A percentile compares a stretch with the other conserved stretches of the same genome.
These are phyloP conservation scores for Quercus glauca DNA, from an alignment of 306 rosid species.

Conservation along the genomic window DNA sequence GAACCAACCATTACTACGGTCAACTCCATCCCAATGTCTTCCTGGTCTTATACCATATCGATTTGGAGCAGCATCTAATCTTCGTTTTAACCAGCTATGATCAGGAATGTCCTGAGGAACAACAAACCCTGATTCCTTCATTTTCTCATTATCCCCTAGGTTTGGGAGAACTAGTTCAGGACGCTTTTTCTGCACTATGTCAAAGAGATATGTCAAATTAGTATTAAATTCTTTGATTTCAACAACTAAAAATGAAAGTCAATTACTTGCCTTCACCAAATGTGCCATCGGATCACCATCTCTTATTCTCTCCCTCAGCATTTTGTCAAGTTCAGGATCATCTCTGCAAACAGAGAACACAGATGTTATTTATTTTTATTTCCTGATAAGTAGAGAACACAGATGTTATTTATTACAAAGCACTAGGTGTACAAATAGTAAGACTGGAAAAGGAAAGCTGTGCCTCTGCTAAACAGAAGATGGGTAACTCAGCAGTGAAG, in stretches of 20 bases:
- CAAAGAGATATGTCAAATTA: slow-evolving; percentile 18
- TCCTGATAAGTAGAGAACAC: not conserved
- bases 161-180: slow-evolving; percentile 50
- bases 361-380: not conserved
- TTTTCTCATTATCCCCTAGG: slow-evolving; percentile 67
- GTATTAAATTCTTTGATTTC: slow-evolving; percentile 10
- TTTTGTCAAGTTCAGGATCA: slow-evolving; percentile 79
- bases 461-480: not conserved
- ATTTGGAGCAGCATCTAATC: slow-evolving; percentile 73
- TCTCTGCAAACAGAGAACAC: slow-evolving; percentile 50
- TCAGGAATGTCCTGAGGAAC: slow-evolving; percentile 82
- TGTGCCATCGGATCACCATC: slow-evolving; percentile 99
- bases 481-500: not conserved
- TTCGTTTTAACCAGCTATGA: slow-evolving; percentile 87
- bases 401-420: not conserved
- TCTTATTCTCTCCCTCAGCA: slow-evolving; percentile 66
- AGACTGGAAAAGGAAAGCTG: not conserved
- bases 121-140: slow-evolving; percentile 83
- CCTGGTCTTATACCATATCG: slow-evolving; percentile 84
- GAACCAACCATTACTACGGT: slow-evolving; percentile 84
- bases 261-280: slow-evolving; percentile 70
- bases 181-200: slow-evolving; percentile 56
- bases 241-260: not conserved
- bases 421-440: not conserved
- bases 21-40: slow-evolving; percentile 97